Base-by-base conservation (phyloP, 2,329 filamentous ascomycete species). In the Exserohilum turcica region DNA sequence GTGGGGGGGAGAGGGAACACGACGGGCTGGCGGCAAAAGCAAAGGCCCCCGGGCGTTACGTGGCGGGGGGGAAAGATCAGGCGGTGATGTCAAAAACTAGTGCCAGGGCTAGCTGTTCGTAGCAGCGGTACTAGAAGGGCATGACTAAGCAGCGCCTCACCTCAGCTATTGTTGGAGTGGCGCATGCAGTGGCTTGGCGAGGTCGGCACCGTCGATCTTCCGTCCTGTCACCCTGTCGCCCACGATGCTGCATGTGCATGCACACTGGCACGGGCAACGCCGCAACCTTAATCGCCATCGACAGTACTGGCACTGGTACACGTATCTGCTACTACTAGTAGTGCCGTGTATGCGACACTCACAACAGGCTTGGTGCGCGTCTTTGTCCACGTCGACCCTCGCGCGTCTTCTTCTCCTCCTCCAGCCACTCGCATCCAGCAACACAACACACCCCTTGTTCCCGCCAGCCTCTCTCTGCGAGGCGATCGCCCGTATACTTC, bases 91-190 rank as follows among this genome's bases (percentile, higher is more conserved):
- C 54, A 60, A 44, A 32, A 40, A n/a, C 48, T 24, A 24, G 21
- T 24, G 7, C 21, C 7, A 24, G 4, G 4, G 21, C 21, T n/a
- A 24, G 7, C 21, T 24, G 21, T 24, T 5, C 21, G 7, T 24
- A 24, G 4, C 7, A 24, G 4, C 7, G 21, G 21, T 24, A 24
- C 21, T 24, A 24, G 21, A 24, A 7, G 4, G 21, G 4, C 4
- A 24, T 24, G 4, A 24, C 21, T 24, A 24, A 24, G 21, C 21
- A 24, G 21, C n/a, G 21, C 21, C 4, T 24, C 21, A 27, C 18
- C 21, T n/a, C 18, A 33, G 46, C 58, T 63, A 46, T 62, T 62
- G 52, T 64, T 63, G 51, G 59, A 54, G 55, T 57, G 59, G 59
- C 59, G 56, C 24, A 15, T 31, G 37, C 6, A 45, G 52, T 53